phyloP scores from a whole-genome alignment of 1,284 basidiomycete species.

The Rhodotorula sp. region DNA sequence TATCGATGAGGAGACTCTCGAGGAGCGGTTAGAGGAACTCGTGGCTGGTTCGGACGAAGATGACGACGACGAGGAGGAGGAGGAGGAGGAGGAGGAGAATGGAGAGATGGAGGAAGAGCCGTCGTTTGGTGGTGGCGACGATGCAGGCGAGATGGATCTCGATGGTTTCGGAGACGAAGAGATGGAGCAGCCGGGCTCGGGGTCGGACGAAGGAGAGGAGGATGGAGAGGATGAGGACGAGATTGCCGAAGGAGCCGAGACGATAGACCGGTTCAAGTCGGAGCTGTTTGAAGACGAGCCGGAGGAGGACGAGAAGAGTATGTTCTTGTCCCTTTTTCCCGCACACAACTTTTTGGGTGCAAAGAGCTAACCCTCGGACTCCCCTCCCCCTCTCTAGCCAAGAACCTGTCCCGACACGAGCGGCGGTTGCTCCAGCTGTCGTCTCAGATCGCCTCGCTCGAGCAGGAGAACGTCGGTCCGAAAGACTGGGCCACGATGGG shows the following conservation, averaged over 20 bases:
- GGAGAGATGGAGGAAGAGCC: conserved; percentile 44
- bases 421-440: conserved; percentile 54
- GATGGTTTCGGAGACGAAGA: conserved; percentile 41
- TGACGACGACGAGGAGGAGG: conserved; percentile 39
- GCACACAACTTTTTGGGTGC: too few species aligned
- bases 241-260: conserved; percentile 43
- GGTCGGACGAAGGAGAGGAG: conserved; percentile 21
- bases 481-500: conserved; percentile 92
- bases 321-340: conserved; percentile 1
- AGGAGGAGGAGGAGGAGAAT: conserved; percentile 46
- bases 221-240: conserved; percentile 42
- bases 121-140: conserved; percentile 48
- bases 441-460: conserved; percentile 57
- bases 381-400: conserved; percentile 33
- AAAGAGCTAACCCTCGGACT: too few species aligned
- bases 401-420: conserved; percentile 55
- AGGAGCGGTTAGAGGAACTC: conserved; percentile 50
- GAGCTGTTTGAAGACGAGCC: conserved; percentile 58
- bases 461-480: conserved; percentile 57
- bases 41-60: conserved; percentile 39
- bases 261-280: conserved; percentile 54
- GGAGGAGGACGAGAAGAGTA: conserved; percentile 46
- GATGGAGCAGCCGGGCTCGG: neutral
- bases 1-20: conserved; percentile 44
- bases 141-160: conserved; percentile 32